Conservation (phyloP, 805 yeast genomes). For the Teunomyces lycoperdinae region DNA sequence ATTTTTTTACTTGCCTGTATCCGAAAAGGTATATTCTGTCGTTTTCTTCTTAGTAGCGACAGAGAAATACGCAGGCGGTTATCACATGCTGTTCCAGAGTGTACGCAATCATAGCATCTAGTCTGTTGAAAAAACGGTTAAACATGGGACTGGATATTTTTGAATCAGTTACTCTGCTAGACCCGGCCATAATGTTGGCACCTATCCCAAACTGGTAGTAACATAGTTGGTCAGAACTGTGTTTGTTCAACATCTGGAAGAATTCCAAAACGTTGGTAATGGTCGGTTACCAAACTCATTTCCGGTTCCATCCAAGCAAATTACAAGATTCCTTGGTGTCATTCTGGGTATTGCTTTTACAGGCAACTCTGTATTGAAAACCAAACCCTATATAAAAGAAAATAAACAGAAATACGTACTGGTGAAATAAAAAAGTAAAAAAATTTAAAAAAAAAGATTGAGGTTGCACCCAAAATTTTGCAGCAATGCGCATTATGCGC, state of each 20-base stretch:
- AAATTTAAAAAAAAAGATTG: background rate
- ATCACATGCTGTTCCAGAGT: constrained; percentile 55
- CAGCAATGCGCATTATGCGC: constrained; percentile 4
- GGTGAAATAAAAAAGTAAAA: background rate
- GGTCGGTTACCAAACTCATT: constrained; percentile 57
- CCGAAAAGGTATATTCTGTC: constrained; percentile 59
- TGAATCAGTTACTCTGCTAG: constrained; percentile 17
- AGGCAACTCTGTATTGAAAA: background rate
- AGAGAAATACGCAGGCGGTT: constrained; percentile 53
- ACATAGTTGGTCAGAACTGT: constrained; percentile 45
- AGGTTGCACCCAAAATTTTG: background rate
- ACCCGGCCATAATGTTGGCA: constrained; percentile 43
- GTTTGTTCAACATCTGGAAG: constrained; percentile 50
- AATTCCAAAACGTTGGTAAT: constrained; percentile 53
- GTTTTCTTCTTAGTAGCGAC: constrained; percentile 46
- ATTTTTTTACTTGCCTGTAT: constrained; percentile 32
- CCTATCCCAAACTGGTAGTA: constrained; percentile 74
- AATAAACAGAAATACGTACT: background rate
- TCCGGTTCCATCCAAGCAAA: constrained; percentile 65
- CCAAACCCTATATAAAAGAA: constrained; percentile 5
- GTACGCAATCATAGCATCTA: constrained; percentile 51
- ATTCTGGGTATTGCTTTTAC: background rate
- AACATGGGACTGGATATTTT: constrained; percentile 12
- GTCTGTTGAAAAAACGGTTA: constrained; percentile 7
- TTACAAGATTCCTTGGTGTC: constrained; percentile 41